phyloP scores from a whole-genome alignment of 2,329 filamentous ascomycete species.

The Incumbomyces lentus region DNA sequence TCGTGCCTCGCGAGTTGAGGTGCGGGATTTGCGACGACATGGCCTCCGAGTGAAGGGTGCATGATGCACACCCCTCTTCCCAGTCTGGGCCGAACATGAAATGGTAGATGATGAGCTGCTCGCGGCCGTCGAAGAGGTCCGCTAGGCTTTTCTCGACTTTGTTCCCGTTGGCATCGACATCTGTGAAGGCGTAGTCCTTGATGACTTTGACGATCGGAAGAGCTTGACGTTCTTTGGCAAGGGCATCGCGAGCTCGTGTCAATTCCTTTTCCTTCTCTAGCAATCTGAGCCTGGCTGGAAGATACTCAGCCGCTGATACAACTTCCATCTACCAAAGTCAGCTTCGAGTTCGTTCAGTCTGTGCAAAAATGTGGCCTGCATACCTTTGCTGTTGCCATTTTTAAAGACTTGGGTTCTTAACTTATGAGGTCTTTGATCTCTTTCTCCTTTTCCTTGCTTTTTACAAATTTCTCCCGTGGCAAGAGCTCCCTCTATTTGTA shows the following conservation, averaged over 20 bases:
- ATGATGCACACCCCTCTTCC: slow-evolving; percentile 31
- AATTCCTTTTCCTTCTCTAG: slow-evolving; percentile 14
- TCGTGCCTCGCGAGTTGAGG: slow-evolving; percentile 29
- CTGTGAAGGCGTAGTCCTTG: slow-evolving; percentile 28
- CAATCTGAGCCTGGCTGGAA: slow-evolving; percentile 11
- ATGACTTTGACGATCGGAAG: slow-evolving; percentile 34
- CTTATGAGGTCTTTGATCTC: neutral
- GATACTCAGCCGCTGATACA: slow-evolving; percentile 7
- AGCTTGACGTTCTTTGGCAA: slow-evolving; percentile 9
- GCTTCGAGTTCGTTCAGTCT: neutral
- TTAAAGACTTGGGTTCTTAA: neutral
- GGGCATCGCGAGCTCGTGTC: slow-evolving; percentile 12
- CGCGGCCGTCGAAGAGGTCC: slow-evolving; percentile 22
- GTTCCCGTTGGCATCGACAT: slow-evolving; percentile 4
- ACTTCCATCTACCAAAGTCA: neutral
- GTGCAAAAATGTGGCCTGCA: neutral
- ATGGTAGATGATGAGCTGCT: slow-evolving; percentile 32
- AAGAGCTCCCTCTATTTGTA: too few relatives aligned
- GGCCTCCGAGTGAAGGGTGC: slow-evolving; percentile 31
- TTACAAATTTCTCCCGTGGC: too few relatives aligned
- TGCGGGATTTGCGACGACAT: slow-evolving; percentile 28
- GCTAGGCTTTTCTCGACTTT: slow-evolving; percentile 13
- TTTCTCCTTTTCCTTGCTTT: too few relatives aligned
- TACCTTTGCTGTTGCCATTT: neutral
- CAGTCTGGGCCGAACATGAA: slow-evolving; percentile 36